phyloP scores from a whole-genome alignment of 352 stramenopile species.

The Globisporangium paroecandrum region DNA sequence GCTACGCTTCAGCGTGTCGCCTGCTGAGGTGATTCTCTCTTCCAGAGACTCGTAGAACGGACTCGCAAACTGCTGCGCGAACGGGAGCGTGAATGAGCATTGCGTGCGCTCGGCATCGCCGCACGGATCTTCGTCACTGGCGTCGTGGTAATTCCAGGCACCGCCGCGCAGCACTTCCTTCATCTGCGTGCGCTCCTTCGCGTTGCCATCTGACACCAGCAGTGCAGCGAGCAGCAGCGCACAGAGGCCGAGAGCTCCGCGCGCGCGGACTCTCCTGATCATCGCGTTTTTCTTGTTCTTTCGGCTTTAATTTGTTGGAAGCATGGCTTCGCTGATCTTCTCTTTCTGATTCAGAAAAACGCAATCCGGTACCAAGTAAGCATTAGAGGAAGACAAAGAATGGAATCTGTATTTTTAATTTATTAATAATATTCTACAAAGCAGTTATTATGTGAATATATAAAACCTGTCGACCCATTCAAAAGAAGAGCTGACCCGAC shows the following conservation, averaged over 20 bases:
- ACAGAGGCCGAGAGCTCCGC: neutral
- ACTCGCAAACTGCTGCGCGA: conserved; percentile 15
- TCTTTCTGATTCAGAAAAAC: neutral
- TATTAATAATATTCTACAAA: fast-evolving
- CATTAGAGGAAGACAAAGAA: neutral
- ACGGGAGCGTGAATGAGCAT: conserved; percentile 17
- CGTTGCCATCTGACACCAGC: neutral
- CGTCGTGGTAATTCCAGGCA: conserved; percentile 30
- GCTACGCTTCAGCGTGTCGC: neutral
- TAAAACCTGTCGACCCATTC: neutral
- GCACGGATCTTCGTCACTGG: conserved; percentile 21
- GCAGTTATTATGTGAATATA: neutral
- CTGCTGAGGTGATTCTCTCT: neutral
- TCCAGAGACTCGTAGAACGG: conserved; percentile 2
- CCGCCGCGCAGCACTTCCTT: conserved; percentile 20
- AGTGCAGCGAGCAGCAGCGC: conserved; percentile 2
- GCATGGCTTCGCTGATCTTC: neutral
- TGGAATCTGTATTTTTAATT: neutral
- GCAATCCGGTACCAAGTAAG: neutral
- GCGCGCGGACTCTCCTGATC: neutral
- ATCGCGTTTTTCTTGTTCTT: neutral
- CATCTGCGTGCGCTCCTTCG: conserved; percentile 5
- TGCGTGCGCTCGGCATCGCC: conserved; percentile 6
- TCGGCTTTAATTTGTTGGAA: neutral
- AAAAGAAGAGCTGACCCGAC: neutral